Percentiles rank a stretch among this genome's conserved stretches.
Evolutionary conservation across 306 rosid genomes (phyloP).

Genomic region (Cercis canadensis): DNA sequence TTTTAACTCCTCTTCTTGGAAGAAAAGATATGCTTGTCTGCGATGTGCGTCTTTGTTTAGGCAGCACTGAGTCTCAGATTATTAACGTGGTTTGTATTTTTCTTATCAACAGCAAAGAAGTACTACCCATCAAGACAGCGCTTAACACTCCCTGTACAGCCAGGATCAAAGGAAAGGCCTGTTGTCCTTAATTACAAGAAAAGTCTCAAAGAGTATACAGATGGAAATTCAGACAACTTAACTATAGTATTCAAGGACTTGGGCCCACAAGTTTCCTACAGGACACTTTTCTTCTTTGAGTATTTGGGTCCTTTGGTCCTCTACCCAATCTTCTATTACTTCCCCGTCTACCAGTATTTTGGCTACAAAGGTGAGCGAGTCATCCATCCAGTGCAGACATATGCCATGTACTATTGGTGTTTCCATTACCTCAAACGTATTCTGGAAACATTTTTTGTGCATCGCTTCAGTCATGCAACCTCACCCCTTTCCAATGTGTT

Average conservation of each 20-base stretch:
- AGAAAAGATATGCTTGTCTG: slow-evolving; percentile 7
- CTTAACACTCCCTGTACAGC: slow-evolving; percentile 78
- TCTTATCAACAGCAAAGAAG: slow-evolving; percentile 76
- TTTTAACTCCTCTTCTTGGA: slow-evolving; percentile 12
- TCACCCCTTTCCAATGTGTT: slow-evolving; percentile 94
- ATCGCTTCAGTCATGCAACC: slow-evolving; percentile 98
- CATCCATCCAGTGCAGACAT: slow-evolving; percentile 84
- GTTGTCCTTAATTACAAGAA: slow-evolving; percentile 77
- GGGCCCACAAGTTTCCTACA: slow-evolving; percentile 91
- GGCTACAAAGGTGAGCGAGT: slow-evolving; percentile 83
- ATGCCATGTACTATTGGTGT: slow-evolving; percentile 94
- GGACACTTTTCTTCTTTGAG: slow-evolving; percentile 84
- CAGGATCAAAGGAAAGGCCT: slow-evolving; percentile 85
- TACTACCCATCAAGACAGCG: slow-evolving; percentile 86
- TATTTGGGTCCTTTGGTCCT: slow-evolving; percentile 93
- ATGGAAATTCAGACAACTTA: slow-evolving; percentile 62
- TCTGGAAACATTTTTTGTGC: slow-evolving; percentile 89
- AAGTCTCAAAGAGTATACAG: slow-evolving; percentile 69
- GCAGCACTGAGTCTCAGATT: slow-evolving; percentile 29
- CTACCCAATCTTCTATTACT: slow-evolving; percentile 88
- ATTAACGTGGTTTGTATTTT: slow-evolving; percentile 42
- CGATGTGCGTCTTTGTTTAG: no score
- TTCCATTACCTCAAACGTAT: slow-evolving; percentile 94
- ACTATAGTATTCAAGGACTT: slow-evolving; percentile 87
- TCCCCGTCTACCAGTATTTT: slow-evolving; percentile 70